Base-by-base conservation (phyloP, 2,329 filamentous ascomycete species). In the Colletotrichum sp. region DNA sequence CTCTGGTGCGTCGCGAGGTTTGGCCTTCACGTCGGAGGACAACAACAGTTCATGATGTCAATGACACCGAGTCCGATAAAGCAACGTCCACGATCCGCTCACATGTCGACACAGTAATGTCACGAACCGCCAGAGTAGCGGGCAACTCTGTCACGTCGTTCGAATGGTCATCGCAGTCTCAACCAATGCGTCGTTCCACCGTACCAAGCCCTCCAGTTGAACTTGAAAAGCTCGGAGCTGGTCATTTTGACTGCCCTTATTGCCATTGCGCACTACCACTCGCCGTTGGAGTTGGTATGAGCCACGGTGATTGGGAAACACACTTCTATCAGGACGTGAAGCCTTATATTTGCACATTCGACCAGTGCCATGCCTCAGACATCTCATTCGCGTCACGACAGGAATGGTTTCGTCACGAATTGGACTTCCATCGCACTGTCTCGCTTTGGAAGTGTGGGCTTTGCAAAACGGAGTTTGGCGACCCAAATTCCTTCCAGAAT, bases 381-480 rank as follows among this genome's bases (percentile, higher is more conserved):
- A 3, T 63, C 24, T 21, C 16, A 5, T 63, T 63, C 5, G 32
- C 60, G 6, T 63, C 60, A 13, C 24, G 60, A 6, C 28, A 63
- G 21, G 60, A 63, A 34, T 63, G 60, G 60, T 63, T 63, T 24
- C 60, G 60, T 12, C 60, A 63, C n/a, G 60, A 63, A 12, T 12
- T 63, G 1, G 60, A 36, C 21, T 63, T 63, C 7, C 60, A 63
- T 18, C 60, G 60, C 9, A 44, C 3, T 18, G 36, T 39, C 4
- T 16, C 36, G 4, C 36, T 39, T 39, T 39, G 36, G 36, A 39
- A 39, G 36, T 39, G 36, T 39, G 36, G 36, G 36, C 5, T 9
- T 5, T 39, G 36, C 36, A 39, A 18, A 39, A 39, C 36, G 36
- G 16, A 39, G 16, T 39, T 18, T 18, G 36, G 36, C 36, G 36